Base-by-base conservation (phyloP, 2,329 filamentous ascomycete species). In the Immersiporthe knoxdaviesiana region DNA sequence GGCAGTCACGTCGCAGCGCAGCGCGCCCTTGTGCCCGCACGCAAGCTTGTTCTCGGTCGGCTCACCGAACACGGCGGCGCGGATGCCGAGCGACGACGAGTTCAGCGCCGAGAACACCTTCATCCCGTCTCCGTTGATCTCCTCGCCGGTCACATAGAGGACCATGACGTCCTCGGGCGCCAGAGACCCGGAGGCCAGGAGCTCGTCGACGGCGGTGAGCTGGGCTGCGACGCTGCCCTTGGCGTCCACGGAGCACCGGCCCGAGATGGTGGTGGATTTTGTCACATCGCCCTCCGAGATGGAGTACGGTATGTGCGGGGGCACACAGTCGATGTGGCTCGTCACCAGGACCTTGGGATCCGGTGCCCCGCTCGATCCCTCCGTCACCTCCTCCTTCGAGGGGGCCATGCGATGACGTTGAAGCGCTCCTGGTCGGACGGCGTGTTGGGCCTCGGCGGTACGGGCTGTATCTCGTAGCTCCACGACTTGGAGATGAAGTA, bases 21-120 rank as follows among this genome's bases (percentile, higher is more conserved):
- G 78, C 68, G 90, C 91, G 54, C 96, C 95, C 82, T 99, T 98
- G 84, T 98, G 95, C 2, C 95, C 96, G 67, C 92, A 90, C 0
- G 93, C 94, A 27, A 98, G 90, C 79, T 92, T 93, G 73, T 90
- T 88, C 75, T 97, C 93, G 0, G 96, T 99, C 0, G 95, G 95
- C 78, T 99, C 96, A 54, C 96, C 95, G 76, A 97, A 98, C 75
- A 96, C 91, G 74, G 93, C 90, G 3, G 93, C 88, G 44, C 90
- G 85, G 30, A 89, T 84, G 39, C 79, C 75, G 58, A 79, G 74
- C 7, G 75, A 66, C 18, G 74, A 70, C 0, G 81, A 70, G 0
- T 76, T 78, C 12, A 32, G 61, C 12, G 63, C 60, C 30, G 83
- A 85, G 70, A 89, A 88, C 61, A 77, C 71, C 39, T 77, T 77